Evolutionary conservation across 2,329 filamentous ascomycete species (phyloP).

Genomic region (Cordyceps militaris): DNA sequence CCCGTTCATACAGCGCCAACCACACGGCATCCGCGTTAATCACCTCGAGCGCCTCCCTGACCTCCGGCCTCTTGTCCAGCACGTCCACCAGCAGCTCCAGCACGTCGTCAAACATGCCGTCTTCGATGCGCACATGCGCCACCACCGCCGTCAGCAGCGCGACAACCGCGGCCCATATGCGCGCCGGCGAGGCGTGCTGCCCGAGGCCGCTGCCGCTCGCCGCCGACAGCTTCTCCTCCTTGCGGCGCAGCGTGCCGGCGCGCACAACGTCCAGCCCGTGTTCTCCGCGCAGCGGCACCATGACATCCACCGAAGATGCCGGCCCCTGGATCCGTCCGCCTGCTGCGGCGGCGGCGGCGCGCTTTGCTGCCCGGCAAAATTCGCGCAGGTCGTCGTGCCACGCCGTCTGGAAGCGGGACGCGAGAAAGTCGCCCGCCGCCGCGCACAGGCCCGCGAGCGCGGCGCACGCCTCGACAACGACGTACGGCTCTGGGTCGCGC

Average conservation of each 20-base stretch:
- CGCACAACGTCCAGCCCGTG: conserved; percentile 14
- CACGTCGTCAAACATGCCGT: conserved; percentile 65
- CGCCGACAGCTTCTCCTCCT: background rate
- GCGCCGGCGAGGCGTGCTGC: conserved; percentile 52
- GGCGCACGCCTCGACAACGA: conserved; percentile 63
- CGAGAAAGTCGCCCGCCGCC: conserved; percentile 74
- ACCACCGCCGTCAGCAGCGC: conserved; percentile 54
- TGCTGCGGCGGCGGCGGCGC: conserved; percentile 25
- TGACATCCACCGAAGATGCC: conserved; percentile 16
- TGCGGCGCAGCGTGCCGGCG: background rate
- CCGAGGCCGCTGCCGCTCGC: conserved; percentile 36
- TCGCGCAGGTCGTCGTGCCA: conserved; percentile 53
- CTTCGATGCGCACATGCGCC: conserved; percentile 55
- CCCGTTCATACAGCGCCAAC: conserved; percentile 50
- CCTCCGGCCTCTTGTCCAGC: conserved; percentile 37
- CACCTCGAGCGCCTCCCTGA: conserved; percentile 51
- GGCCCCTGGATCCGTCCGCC: background rate
- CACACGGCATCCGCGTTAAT: conserved; percentile 73
- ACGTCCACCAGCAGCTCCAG: conserved; percentile 52
- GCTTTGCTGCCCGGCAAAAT: conserved; percentile 41
- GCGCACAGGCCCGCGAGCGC: conserved; percentile 63
- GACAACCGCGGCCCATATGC: conserved; percentile 58
- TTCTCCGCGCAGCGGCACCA: conserved; percentile 29
- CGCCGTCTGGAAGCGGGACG: conserved; percentile 64
- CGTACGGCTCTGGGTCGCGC: conserved; percentile 59